phyloP scores from a whole-genome alignment of 2,329 filamentous ascomycete species.

The Tolypocladium inflatum region DNA sequence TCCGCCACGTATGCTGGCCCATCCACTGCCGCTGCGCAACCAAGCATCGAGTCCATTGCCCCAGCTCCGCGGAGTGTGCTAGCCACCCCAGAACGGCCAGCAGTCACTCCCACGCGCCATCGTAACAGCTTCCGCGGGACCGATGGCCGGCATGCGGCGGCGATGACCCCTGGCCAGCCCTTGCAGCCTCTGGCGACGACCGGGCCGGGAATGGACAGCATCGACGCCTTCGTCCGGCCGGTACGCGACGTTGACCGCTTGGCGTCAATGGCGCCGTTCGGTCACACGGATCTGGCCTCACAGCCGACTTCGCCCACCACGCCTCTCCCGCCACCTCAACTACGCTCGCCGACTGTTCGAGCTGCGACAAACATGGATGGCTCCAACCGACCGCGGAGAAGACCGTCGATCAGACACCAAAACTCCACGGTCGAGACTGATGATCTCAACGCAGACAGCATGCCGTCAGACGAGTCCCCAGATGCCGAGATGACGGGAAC shows the following conservation, averaged over 20 bases:
- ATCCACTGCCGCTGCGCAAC: slow-evolving; percentile 19
- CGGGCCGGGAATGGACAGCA: slow-evolving; percentile 56
- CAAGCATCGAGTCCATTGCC: slow-evolving; percentile 11
- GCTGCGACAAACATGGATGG: slow-evolving; percentile 43
- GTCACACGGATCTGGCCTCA: slow-evolving; percentile 63
- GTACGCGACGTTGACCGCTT: slow-evolving; percentile 75
- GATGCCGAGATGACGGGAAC: slow-evolving; percentile 73
- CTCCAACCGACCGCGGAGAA: slow-evolving; percentile 49
- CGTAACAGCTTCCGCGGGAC: slow-evolving; percentile 41
- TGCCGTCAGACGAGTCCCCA: slow-evolving; percentile 66
- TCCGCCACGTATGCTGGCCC: slow-evolving; percentile 32
- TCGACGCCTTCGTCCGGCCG: slow-evolving; percentile 69
- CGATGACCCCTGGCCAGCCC: slow-evolving; percentile 36
- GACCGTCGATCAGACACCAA: slow-evolving; percentile 84
- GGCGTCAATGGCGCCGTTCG: slow-evolving; percentile 67
- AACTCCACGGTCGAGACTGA: slow-evolving; percentile 84
- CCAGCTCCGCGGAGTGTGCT: slow-evolving; percentile 4
- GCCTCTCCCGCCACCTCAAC: slow-evolving; percentile 60
- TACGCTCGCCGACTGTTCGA: slow-evolving; percentile 42
- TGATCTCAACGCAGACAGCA: slow-evolving; percentile 76
- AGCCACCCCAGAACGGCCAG: slow-evolving; percentile 9
- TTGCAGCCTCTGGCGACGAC: slow-evolving; percentile 58
- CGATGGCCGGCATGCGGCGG: slow-evolving; percentile 39
- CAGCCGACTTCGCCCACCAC: slow-evolving; percentile 89
- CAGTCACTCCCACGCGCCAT: slow-evolving; percentile 27